A percentile compares a stretch with the other conserved stretches of the same genome.
These are phyloP conservation scores for Priceomyces melissophilus DNA, from an alignment of 805 yeast genomes.

Conservation along the genomic window DNA sequence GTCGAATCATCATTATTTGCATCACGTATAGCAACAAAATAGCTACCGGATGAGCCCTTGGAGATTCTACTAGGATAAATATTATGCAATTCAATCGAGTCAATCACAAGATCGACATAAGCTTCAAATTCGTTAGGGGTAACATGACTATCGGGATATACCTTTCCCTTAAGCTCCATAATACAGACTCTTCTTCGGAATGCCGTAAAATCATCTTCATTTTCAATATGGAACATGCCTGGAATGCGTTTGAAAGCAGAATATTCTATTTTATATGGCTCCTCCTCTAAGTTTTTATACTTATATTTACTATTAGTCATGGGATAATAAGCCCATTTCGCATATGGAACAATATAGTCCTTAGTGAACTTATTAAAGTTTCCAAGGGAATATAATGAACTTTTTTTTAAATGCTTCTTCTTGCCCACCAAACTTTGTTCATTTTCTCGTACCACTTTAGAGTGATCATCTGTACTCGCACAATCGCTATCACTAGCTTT, in stretches of 20 bases:
- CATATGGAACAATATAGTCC: conserved; percentile 23
- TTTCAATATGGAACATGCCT: conserved; percentile 11
- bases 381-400: conserved; percentile 8
- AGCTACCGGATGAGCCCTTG: conserved; percentile 70
- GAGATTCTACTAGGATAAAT: conserved; percentile 52
- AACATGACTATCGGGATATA: conserved; percentile 19
- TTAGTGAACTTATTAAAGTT: conserved; percentile 18
- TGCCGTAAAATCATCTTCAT: conserved; percentile 13
- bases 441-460: too few species aligned
- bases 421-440: too few species aligned
- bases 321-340: conserved; percentile 31
- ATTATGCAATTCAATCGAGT: conserved; percentile 42
- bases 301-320: conserved; percentile 7
- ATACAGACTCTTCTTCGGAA: conserved; percentile 15
- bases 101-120: conserved; percentile 41
- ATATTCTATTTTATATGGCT: conserved; percentile 29
- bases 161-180: too few species aligned
- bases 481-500: too few species aligned
- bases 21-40: conserved; percentile 42
- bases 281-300: conserved; percentile 1
- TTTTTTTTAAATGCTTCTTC: too few species aligned
- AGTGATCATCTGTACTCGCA: too few species aligned
- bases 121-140: conserved; percentile 27
- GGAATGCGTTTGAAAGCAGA: conserved; percentile 27
- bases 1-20: conserved; percentile 7